Evolutionary conservation across 164 flowering plant genomes (phyloP), one percentile per base, ranked within the genome.

Genomic region (Chimonanthus salicifolius): DNA sequence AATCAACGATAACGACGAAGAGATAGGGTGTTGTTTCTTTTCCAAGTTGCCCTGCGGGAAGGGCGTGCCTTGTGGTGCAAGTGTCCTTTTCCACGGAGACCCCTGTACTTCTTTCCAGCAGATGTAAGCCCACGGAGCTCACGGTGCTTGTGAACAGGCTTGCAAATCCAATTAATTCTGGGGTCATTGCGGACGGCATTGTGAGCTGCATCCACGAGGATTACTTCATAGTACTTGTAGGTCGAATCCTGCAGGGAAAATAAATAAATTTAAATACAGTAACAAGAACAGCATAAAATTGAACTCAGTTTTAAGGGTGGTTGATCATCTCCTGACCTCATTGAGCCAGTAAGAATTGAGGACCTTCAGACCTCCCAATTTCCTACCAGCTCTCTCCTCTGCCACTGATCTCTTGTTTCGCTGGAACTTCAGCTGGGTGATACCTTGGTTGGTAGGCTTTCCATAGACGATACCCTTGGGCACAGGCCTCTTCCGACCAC

Each of bases 331-430:
- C 79, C 81, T 69, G 44, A 89, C 96, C 96, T 89, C 88, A 66
- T 91, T 91, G 73, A 91, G 70, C 92, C 93, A 91, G 85, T 91
- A 91, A 11, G 96, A 91, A 72, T 89, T 89, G 68, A 91, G 85
- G 64, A 91, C 93, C 83, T 87, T 88, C 58, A 91, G 86, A 47
- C 93, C 96, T 69, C 88, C 96, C 75, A 91, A 76, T 74, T 86
- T 89, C 7, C 92, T 76, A 0, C 93, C 96, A 74, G 96, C 96
- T 70, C 96, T 87, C 73, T 89, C 92, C 78, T 89, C 92, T 2
- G 92, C 92, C 64, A 87, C 89, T 6, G 92, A 87, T 74, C 88
- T 82, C 86, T 89, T 89, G 89, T 88, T 89, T 15, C 89, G 82
- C 82, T 89, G 92, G 77, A 89, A 89, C 79, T 89, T 88, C 64